Evolutionary conservation across 129 eudicot species (phyloP).

Genomic region (Tanacetum coccineum): DNA sequence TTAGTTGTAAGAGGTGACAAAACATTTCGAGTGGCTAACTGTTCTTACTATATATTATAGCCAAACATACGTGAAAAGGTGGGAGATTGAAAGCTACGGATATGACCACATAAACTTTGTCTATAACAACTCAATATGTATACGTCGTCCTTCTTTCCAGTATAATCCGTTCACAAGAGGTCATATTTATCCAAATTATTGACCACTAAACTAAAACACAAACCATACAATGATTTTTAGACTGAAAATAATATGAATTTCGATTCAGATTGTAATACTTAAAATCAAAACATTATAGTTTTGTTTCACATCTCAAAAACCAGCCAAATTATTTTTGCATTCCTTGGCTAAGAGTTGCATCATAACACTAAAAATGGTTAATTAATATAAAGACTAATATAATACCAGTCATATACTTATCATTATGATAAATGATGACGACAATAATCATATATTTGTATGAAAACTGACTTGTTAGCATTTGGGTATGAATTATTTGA

Average conservation of each 20-base stretch:
- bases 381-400: neutral
- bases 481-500: neutral
- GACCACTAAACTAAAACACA: neutral
- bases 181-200: neutral
- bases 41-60: neutral
- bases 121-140: constrained; percentile 16
- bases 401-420: neutral
- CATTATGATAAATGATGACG: no score
- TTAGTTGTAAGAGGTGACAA: constrained; percentile 6
- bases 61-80: constrained; percentile 11
- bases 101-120: constrained; percentile 9
- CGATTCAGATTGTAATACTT: no score
- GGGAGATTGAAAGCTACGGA: neutral
- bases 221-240: neutral
- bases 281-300: no score
- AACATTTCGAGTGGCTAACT: constrained; percentile 11
- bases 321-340: no score
- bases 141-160: neutral
- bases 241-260: neutral
- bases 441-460: neutral
- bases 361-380: no score
- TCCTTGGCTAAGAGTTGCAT: no score
- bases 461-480: neutral
- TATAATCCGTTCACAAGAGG: constrained; percentile 2
- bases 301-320: no score